phyloP scores from a whole-genome alignment of 352 stramenopile genomes.

The Paralagenidium karlingii region DNA sequence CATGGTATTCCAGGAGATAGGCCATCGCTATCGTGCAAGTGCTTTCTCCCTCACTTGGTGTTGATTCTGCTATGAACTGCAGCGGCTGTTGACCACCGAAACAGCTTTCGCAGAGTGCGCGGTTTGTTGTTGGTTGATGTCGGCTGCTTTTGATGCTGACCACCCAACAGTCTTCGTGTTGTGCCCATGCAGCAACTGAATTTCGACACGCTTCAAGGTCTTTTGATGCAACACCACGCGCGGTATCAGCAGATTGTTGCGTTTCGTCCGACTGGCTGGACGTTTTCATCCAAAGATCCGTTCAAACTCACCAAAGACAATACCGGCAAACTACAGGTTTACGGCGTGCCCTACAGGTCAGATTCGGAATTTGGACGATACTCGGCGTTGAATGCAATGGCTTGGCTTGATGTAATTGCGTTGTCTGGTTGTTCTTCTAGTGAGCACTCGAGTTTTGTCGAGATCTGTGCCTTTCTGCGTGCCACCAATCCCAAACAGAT shows the following conservation, averaged over 20 bases:
- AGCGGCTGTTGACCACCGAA: constrained; percentile 77
- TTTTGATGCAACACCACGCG: constrained; percentile 54
- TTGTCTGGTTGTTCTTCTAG: constrained; percentile 5
- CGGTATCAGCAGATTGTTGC: constrained; percentile 81
- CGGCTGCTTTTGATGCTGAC: neutral
- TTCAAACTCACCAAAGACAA: constrained; percentile 69
- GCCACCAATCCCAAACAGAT: constrained; percentile 79
- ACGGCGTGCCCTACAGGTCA: constrained; percentile 94
- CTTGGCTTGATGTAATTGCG: neutral
- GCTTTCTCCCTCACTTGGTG: neutral
- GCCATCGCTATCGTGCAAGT: neutral
- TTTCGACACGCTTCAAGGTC: constrained; percentile 75
- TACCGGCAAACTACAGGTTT: constrained; percentile 79
- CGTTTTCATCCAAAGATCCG: constrained; percentile 38
- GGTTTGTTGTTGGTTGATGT: neutral
- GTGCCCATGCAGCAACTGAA: constrained; percentile 89
- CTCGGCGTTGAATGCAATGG: neutral
- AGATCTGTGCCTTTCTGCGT: constrained; percentile 89
- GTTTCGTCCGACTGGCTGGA: constrained; percentile 93
- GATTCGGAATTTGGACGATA: neutral
- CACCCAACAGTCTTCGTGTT: constrained; percentile 70
- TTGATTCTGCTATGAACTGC: neutral
- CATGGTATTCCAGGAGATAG: constrained; percentile 17
- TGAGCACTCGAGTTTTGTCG: constrained; percentile 93
- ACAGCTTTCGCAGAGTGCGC: no score